A percentile compares a stretch with the other conserved stretches of the same genome.
Evolutionary conservation across 805 yeast genomes (phyloP).

Genomic region (Candida nonsorbophila): DNA sequence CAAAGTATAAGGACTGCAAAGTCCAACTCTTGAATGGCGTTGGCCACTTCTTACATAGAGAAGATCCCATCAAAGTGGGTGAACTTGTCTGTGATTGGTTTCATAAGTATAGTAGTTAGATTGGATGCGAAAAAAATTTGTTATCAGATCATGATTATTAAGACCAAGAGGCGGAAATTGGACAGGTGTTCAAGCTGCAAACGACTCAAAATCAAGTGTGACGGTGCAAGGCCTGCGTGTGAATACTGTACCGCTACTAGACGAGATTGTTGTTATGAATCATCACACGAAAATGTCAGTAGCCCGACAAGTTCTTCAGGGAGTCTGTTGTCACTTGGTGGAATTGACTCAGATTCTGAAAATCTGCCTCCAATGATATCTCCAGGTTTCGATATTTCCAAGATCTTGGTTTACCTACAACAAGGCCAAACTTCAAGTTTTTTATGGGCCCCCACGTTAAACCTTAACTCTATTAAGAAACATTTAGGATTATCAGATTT

Average conservation of each 20-base stretch:
- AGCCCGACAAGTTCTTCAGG: no score
- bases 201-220: slow-evolving; percentile 14
- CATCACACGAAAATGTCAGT: no score
- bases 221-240: slow-evolving; percentile 19
- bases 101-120: slow-evolving; percentile 5
- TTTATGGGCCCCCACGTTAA: no score
- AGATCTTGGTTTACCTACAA: no score
- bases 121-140: no score
- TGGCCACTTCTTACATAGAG: slow-evolving; percentile 40
- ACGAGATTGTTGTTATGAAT: slow-evolving; percentile 15
- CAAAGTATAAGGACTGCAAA: slow-evolving; percentile 11
- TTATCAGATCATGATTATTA: no score
- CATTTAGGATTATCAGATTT: slow-evolving; percentile 3
- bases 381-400: no score
- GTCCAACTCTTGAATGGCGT: slow-evolving; percentile 5
- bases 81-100: slow-evolving; percentile 24
- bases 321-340: no score
- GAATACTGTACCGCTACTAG: slow-evolving; percentile 21
- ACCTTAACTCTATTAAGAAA: slow-evolving; percentile 2
- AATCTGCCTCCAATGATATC: no score
- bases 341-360: no score
- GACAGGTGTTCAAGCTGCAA: slow-evolving; percentile 10
- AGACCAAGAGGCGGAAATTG: no score
- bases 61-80: slow-evolving; percentile 26
- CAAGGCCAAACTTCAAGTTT: no score